Evolutionary conservation across 2,329 filamentous ascomycete genomes (phyloP).

Genomic region (Fusarium goolgardi): DNA sequence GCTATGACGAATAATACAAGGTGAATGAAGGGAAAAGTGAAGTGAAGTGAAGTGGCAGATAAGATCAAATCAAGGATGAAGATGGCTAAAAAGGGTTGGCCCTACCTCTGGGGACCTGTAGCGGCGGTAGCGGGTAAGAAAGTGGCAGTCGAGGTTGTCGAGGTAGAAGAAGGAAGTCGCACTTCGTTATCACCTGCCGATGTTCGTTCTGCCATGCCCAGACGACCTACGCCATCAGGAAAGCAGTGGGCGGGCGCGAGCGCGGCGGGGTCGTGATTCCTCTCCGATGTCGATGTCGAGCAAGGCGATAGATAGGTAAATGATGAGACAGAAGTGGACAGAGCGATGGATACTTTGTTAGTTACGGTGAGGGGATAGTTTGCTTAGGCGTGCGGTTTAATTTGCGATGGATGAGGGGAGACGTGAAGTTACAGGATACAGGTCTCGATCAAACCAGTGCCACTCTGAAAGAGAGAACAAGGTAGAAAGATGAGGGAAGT

Average conservation of each 20-base stretch:
- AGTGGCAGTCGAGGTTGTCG: conserved; percentile 50
- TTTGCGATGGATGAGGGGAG: conserved; percentile 12
- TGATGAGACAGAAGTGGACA: conserved; percentile 26
- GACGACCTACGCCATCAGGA: conserved; percentile 74
- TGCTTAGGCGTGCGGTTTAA: background rate
- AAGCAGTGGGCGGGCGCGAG: conserved; percentile 53
- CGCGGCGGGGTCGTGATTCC: conserved; percentile 44
- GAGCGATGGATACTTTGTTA: conserved; percentile 17
- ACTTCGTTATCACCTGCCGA: conserved; percentile 66
- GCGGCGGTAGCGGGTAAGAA: conserved; percentile 39
- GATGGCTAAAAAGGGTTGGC: conserved; percentile 39
- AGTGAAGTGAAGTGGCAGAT: conserved; percentile 15
- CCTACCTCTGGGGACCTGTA: conserved; percentile 46
- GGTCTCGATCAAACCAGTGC: conserved; percentile 24
- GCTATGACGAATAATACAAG: conserved; percentile 11
- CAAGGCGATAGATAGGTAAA: conserved; percentile 33
- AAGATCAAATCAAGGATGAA: conserved; percentile 27
- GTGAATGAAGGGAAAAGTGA: conserved; percentile 14
- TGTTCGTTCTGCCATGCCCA: conserved; percentile 73
- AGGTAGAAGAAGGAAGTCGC: conserved; percentile 61
- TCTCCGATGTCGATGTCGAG: conserved; percentile 36
- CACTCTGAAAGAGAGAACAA: conserved; percentile 9
- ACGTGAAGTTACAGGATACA: conserved; percentile 12
- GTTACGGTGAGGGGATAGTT: conserved; percentile 27
- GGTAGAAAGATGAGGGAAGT: conserved; percentile 19